Percentiles rank a stretch among this genome's conserved stretches.
These are phyloP conservation scores for Helicosporidium sp. DNA, from an alignment of 139 green algal genomes.

Conservation along the genomic window DNA sequence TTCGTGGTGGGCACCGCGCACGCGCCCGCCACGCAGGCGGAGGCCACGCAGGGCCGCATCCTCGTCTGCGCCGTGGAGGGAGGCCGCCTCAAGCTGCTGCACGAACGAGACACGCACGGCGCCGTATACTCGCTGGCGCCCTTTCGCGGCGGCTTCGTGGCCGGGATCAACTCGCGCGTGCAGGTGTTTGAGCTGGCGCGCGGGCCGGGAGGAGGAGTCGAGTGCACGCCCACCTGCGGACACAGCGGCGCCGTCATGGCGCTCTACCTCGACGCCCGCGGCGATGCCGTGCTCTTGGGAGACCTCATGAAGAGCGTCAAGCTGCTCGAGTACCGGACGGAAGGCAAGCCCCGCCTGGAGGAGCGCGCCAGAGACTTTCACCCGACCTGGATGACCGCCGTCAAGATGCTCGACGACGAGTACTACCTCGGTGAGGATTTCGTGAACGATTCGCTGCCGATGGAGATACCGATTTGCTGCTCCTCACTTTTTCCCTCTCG, in stretches of 20 bases:
- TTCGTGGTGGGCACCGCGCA: constrained; percentile 68
- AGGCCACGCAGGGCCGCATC: constrained; percentile 36
- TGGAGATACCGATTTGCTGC: neutral
- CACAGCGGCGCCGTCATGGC: constrained; percentile 67
- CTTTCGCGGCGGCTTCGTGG: constrained; percentile 66
- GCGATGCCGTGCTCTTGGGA: constrained; percentile 72
- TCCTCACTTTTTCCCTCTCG: neutral
- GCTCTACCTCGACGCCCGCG: constrained; percentile 51
- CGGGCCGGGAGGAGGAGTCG: too few species aligned
- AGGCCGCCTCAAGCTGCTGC: constrained; percentile 35
- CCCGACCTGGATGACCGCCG: constrained; percentile 72
- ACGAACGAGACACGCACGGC: constrained; percentile 63
- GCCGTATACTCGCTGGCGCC: constrained; percentile 61
- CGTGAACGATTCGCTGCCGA: too few species aligned
- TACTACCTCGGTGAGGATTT: constrained; percentile 44
- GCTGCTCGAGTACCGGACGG: constrained; percentile 54
- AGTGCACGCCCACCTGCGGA: too few species aligned
- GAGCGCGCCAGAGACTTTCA: constrained; percentile 54
- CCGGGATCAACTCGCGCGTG: constrained; percentile 78
- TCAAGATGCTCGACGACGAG: constrained; percentile 76
- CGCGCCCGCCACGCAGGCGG: neutral
- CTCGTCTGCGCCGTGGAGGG: constrained; percentile 39
- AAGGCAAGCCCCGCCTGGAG: constrained; percentile 25
- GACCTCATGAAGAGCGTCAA: constrained; percentile 91
- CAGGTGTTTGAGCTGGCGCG: too few species aligned